Percentiles rank a stretch among this genome's conserved stretches.
phyloP scores from a whole-genome alignment of 495 filamentous ascomycete genomes.

The Umbilicaria muhlenbergii region DNA sequence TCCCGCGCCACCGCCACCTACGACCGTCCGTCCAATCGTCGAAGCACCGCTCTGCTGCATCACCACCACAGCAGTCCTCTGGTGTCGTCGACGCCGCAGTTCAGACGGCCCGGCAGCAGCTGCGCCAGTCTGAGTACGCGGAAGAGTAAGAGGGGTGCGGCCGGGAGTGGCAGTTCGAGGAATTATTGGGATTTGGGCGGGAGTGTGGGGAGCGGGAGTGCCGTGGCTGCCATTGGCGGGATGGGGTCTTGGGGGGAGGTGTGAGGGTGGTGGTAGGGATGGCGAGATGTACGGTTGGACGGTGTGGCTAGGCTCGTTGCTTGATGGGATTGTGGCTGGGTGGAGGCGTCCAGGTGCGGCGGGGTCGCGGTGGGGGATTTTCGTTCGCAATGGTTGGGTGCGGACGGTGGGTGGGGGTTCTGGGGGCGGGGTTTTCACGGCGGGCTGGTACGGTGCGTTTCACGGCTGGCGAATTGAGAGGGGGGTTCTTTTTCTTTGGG shows the following conservation, averaged over 20 bases:
- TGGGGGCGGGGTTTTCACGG: too few species aligned
- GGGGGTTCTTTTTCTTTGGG: too few species aligned
- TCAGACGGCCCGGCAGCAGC: conserved; percentile 43
- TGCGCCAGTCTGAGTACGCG: conserved; percentile 72
- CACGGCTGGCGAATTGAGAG: too few species aligned
- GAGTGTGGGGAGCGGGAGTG: conserved; percentile 57
- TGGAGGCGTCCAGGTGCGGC: too few species aligned
- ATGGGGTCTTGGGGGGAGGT: conserved; percentile 66
- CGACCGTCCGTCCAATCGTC: conserved; percentile 30
- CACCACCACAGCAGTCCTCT: conserved; percentile 28
- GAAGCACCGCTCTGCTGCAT: conserved; percentile 31
- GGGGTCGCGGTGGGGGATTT: too few species aligned
- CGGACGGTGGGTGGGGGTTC: too few species aligned
- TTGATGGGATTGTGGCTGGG: too few species aligned
- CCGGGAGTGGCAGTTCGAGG: conserved; percentile 24
- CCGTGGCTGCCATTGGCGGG: conserved; percentile 35
- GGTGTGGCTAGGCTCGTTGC: too few species aligned
- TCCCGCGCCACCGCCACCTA: conserved; percentile 33
- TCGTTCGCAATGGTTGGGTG: too few species aligned
- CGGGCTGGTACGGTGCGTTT: too few species aligned
- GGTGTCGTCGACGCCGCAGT: conserved; percentile 20
- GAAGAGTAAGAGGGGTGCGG: conserved; percentile 36
- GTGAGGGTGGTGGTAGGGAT: conserved; percentile 12
- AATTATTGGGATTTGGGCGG: conserved; percentile 84
- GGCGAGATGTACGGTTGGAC: background rate